A percentile compares a stretch with the other conserved stretches of the same genome.
Evolutionary conservation across 768 basidiomycete species (phyloP).

Genomic region (Floccularia luteovirens): DNA sequence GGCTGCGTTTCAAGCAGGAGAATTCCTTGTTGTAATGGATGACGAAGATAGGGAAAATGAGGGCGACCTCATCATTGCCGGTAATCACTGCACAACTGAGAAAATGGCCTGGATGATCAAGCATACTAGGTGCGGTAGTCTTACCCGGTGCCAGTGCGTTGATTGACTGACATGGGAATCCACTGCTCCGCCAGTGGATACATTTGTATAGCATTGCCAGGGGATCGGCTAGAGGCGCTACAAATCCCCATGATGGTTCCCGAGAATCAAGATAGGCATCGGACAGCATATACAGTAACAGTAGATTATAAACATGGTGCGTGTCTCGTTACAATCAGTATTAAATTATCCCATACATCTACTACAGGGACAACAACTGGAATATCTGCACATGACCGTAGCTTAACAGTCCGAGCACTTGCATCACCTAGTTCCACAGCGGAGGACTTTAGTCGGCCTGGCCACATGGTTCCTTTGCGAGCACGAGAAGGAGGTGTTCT

Average conservation of each 20-base stretch:
- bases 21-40: slow-evolving; percentile 97
- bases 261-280: slow-evolving; percentile 81
- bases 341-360: slow-evolving; percentile 6
- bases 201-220: slow-evolving; percentile 83
- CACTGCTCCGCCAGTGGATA: slow-evolving; percentile 60
- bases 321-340: slow-evolving; percentile 10
- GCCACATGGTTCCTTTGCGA: slow-evolving; percentile 92
- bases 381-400: slow-evolving; percentile 94
- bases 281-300: slow-evolving; percentile 93
- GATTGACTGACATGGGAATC: slow-evolving; percentile 14
- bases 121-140: slow-evolving; percentile 70
- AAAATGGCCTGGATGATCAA: slow-evolving; percentile 99
- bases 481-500: slow-evolving; percentile 82
- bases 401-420: slow-evolving; percentile 78
- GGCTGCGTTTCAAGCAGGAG: slow-evolving; percentile 66
- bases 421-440: slow-evolving; percentile 50
- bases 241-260: slow-evolving; percentile 93
- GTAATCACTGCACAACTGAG: slow-evolving; percentile 77
- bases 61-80: slow-evolving; percentile 92
- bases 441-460: slow-evolving; percentile 83
- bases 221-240: slow-evolving; percentile 66
- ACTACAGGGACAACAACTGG: slow-evolving; percentile 85
- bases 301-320: slow-evolving; percentile 88
- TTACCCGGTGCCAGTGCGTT: slow-evolving; percentile 9
- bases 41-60: slow-evolving; percentile 96